Base-by-base conservation (phyloP, 148 eudicot species). In the Limonium bicolor region DNA sequence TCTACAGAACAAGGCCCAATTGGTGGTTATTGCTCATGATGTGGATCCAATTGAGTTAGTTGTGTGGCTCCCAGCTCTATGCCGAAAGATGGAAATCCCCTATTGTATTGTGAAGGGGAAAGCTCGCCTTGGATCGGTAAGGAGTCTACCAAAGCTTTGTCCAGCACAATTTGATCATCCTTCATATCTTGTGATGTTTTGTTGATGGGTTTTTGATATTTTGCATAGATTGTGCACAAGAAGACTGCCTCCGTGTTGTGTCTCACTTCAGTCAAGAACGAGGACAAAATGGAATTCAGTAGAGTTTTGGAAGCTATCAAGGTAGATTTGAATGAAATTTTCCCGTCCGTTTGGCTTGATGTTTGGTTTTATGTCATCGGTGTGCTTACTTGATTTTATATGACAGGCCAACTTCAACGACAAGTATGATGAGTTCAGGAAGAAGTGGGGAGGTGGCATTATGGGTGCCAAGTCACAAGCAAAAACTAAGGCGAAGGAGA, bases 11-110 rank as follows among this genome's bases (percentile, higher is more conserved):
- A 74, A 74, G 40, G 81, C 81, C 19, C 81, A 74, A 25, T 41
- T 74, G 56, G 76, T 74, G 7, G 72, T 74, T n/a, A 73, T 73
- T 19, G 79, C 79, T 19, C 74, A 73, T 51, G 79, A 73, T 54
- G 79, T 73, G 0, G 79, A 72, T 41, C 78, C 78, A 0, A 61
- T 72, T 16, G 78, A 72, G 68, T 59, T 72, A 49, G 74, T 65
- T 26, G 74, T 69, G 0, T 73, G 79, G 79, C 74, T 73, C 20
- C 79, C 74, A 5, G 74, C 74, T 0, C 53, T 73, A 7, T 73
- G 79, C 66, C 40, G 69, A 38, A 73, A 73, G 53, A 65, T 69
- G 79, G 74, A 73, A 26, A 63, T 73, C 20, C 74, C 79, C 4
- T 68, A 68, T 64, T 73, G 79, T 61, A 73, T 68, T 27, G 74